phyloP scores from a whole-genome alignment of 2,329 filamentous ascomycete genomes.

The Aspergillus quadricinctus region DNA sequence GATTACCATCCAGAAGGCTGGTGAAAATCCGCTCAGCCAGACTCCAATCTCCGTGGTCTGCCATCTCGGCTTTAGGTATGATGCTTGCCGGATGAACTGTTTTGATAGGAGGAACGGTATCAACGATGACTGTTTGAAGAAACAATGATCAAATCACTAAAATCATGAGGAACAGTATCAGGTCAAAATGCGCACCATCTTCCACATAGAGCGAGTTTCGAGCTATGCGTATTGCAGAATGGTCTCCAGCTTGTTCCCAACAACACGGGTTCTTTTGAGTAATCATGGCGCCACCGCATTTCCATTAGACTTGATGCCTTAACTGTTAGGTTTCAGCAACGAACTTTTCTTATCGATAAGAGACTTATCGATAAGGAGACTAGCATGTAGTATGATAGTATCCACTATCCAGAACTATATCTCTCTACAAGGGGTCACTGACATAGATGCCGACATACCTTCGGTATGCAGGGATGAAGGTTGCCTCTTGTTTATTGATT shows the following conservation, averaged over 20 bases:
- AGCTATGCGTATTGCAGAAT: background rate
- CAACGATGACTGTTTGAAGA: background rate
- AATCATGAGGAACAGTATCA: background rate
- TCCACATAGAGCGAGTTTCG: background rate
- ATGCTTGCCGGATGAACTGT: background rate
- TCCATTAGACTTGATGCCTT: background rate
- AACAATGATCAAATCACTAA: background rate
- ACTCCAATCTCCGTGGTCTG: conserved; percentile 31
- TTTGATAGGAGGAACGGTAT: background rate
- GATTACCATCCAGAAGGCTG: conserved; percentile 40
- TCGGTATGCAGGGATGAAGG: conserved; percentile 4
- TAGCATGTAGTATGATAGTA: no score
- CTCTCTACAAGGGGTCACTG: background rate
- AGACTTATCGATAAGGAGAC: background rate
- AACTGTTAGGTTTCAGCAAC: background rate
- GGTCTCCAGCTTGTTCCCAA: background rate
- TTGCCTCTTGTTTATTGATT: background rate
- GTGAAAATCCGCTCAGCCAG: conserved; percentile 37
- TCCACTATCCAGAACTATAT: background rate
- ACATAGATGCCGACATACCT: conserved; percentile 2
- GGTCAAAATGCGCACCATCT: background rate
- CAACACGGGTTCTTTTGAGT: background rate
- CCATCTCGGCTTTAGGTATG: conserved; percentile 25
- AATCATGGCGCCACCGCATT: background rate
- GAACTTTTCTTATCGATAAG: background rate